These are phyloP conservation scores for Psilocybe azurescens DNA, from an alignment of 768 basidiomycete genomes.

Conservation along the genomic window DNA sequence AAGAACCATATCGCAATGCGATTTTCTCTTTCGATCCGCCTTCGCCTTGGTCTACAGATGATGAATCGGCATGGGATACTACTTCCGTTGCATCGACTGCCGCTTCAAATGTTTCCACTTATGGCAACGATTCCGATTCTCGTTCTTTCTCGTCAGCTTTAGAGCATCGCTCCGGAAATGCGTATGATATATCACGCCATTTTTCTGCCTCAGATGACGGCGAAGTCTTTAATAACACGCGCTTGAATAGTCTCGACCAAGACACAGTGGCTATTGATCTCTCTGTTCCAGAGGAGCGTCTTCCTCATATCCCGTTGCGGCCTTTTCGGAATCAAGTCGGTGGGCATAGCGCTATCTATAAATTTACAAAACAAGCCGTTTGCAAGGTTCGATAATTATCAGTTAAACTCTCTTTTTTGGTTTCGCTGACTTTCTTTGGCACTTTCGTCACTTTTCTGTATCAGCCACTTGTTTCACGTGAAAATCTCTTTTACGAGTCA, in stretches of 20 bases:
- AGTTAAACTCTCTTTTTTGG: slow-evolving; percentile 17
- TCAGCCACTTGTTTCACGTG: slow-evolving; percentile 94
- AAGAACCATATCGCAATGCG: slow-evolving; percentile 28
- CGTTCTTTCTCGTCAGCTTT: slow-evolving; percentile 20
- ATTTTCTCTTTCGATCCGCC: slow-evolving; percentile 41
- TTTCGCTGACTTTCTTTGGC: slow-evolving; percentile 28
- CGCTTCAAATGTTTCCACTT: slow-evolving; percentile 58
- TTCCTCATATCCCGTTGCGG: slow-evolving; percentile 90
- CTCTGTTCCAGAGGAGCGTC: slow-evolving; percentile 57
- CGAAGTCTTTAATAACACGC: slow-evolving; percentile 25
- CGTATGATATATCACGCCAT: neutral
- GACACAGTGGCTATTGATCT: slow-evolving; percentile 37
- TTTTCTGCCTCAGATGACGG: slow-evolving; percentile 19
- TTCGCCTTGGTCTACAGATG: slow-evolving; percentile 79
- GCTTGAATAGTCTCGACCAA: slow-evolving; percentile 29
- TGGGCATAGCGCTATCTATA: slow-evolving; percentile 96
- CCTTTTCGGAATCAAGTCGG: slow-evolving; percentile 99
- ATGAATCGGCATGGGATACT: slow-evolving; percentile 79
- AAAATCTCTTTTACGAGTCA: slow-evolving; percentile 97
- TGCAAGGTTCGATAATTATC: slow-evolving; percentile 80
- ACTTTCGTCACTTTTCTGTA: slow-evolving; percentile 19
- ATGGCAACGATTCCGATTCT: slow-evolving; percentile 24
- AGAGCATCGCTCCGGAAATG: slow-evolving; percentile 9
- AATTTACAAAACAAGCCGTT: slow-evolving; percentile 96
- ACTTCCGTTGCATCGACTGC: slow-evolving; percentile 66